phyloP scores from a whole-genome alignment of 1,139 yeast species.

The Debaryomyces sp. region DNA sequence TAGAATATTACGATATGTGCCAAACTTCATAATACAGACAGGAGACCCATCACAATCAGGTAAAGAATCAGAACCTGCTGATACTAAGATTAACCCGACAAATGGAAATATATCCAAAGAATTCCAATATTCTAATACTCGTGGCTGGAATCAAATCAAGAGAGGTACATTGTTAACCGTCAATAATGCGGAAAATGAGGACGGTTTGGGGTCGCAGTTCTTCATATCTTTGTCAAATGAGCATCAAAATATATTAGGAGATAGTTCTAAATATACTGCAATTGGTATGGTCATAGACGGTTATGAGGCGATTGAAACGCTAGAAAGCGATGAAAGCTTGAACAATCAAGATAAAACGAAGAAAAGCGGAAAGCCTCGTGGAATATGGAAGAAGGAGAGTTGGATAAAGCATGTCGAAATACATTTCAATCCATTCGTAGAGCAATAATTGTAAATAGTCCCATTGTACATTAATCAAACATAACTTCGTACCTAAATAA shows the following conservation, averaged over 20 bases:
- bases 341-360: conserved; percentile 12
- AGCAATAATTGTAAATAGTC: background rate
- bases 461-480: background rate
- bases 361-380: conserved; percentile 24
- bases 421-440: conserved; percentile 22
- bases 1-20: conserved; percentile 43
- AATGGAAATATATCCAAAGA: background rate
- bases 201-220: conserved; percentile 24
- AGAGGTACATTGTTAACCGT: conserved; percentile 23
- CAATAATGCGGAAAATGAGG: conserved; percentile 12
- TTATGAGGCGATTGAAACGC: conserved; percentile 16
- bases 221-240: conserved; percentile 21
- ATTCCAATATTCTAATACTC: background rate
- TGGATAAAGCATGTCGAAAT: conserved; percentile 24
- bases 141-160: conserved; percentile 4
- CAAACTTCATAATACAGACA: conserved; percentile 49
- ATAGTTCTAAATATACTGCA: conserved; percentile 15
- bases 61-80: conserved; percentile 26
- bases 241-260: conserved; percentile 15
- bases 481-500: background rate
- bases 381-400: conserved; percentile 21
- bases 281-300: conserved; percentile 27
- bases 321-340: conserved; percentile 17
- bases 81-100: conserved; percentile 1
- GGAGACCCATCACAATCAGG: conserved; percentile 56